A percentile compares a stretch with the other conserved stretches of the same genome.
Conservation (phyloP, 2,329 filamentous ascomycete genomes). For the Colletotrichum sp. region DNA sequence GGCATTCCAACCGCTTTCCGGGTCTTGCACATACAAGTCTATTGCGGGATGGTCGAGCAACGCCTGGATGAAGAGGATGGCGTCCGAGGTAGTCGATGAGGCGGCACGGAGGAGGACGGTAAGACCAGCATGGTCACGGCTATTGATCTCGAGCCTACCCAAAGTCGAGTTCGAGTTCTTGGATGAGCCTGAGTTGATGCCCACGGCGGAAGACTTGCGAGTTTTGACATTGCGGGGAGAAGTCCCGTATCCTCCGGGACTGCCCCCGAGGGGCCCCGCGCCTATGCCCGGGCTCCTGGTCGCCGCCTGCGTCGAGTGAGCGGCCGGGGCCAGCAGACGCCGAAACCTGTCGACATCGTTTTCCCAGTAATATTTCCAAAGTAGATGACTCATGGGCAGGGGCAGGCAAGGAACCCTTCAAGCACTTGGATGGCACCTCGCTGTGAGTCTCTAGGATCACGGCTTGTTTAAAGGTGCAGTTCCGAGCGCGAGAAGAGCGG, state of each 20-base stretch:
- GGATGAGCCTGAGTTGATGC: constrained; percentile 44
- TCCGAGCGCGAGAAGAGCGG: constrained; percentile 38
- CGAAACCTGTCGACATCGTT: constrained; percentile 97
- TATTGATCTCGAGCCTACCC: constrained; percentile 76
- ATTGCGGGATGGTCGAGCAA: constrained; percentile 82
- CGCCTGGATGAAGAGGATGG: constrained; percentile 76
- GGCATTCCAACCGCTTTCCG: constrained; percentile 94
- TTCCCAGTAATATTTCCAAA: constrained; percentile 97
- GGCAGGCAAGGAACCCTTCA: constrained; percentile 39
- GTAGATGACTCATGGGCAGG: constrained; percentile 88
- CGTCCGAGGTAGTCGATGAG: constrained; percentile 73
- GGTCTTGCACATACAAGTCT: constrained; percentile 87
- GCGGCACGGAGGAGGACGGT: constrained; percentile 86
- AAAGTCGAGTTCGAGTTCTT: constrained; percentile 50
- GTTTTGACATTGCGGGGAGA: constrained; percentile 58
- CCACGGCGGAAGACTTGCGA: constrained; percentile 58
- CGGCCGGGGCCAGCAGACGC: constrained; percentile 79
- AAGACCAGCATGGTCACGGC: constrained; percentile 79
- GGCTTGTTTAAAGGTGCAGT: constrained; percentile 87
- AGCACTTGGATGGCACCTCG: constrained; percentile 76
- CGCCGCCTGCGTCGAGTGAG: constrained; percentile 59
- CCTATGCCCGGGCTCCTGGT: constrained; percentile 59
- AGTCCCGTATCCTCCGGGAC: constrained; percentile 46
- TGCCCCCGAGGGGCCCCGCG: constrained; percentile 39
- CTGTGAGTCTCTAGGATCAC: constrained; percentile 86